Conservation (phyloP, 2,329 filamentous ascomycete species). For the Penicillium olsonii region DNA sequence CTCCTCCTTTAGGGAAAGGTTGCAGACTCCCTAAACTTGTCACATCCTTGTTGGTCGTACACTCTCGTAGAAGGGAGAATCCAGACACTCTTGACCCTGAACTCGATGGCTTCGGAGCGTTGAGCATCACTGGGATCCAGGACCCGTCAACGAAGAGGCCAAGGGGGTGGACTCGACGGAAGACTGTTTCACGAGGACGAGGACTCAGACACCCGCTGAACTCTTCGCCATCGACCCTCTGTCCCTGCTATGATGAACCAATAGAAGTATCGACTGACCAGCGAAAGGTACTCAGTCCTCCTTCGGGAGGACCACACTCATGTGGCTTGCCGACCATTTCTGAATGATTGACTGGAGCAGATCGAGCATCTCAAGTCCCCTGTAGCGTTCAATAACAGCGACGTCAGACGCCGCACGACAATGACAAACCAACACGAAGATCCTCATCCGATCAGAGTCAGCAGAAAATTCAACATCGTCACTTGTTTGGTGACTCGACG, state of each 20-base stretch:
- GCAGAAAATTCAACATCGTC: not conserved
- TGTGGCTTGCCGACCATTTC: not conserved
- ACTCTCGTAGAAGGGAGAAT: not conserved
- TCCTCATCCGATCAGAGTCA: not conserved
- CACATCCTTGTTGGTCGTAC: not conserved
- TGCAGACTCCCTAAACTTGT: not conserved
- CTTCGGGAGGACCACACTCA: not conserved
- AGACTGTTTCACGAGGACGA: not conserved
- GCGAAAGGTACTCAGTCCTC: not conserved
- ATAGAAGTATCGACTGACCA: not conserved
- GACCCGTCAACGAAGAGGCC: not conserved
- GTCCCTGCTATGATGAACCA: not conserved
- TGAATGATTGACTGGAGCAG: constrained; percentile 1
- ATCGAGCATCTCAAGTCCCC: not conserved
- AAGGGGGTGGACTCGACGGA: not conserved
- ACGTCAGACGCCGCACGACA: not conserved
- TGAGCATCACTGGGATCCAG: not conserved
- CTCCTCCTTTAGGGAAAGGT: not conserved
- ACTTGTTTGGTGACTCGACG: not conserved
- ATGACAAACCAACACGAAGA: not conserved
- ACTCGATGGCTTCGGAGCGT: not conserved
- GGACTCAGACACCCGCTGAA: not conserved
- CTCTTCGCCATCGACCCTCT: not conserved
- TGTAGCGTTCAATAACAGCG: not conserved
- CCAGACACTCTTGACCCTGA: not conserved